Evolutionary conservation across 192 early-diverging fungal genomes (phyloP).

Genomic region (Podila minutissima): DNA sequence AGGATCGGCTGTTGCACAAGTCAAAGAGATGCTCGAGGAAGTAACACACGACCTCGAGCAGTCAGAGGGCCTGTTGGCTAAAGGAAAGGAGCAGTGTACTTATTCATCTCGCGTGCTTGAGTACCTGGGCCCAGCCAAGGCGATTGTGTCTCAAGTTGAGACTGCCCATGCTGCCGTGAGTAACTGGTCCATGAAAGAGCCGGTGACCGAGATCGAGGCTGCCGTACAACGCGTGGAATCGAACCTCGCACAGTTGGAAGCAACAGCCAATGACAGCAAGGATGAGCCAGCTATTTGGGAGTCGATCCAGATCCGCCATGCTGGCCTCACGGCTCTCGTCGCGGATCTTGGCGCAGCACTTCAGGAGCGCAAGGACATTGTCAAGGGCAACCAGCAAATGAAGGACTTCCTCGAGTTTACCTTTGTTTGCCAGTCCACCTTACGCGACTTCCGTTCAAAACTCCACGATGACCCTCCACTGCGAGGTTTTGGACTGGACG

Average conservation of each 20-base stretch:
- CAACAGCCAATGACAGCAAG: constrained; percentile 11
- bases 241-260: constrained; percentile 15
- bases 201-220: constrained; percentile 14
- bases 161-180: constrained; percentile 19
- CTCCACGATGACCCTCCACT: constrained; percentile 27
- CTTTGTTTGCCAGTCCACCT: constrained; percentile 13
- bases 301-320: constrained; percentile 38
- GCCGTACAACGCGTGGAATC: constrained; percentile 13
- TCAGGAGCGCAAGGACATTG: constrained; percentile 29
- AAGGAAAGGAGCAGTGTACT: constrained; percentile 16
- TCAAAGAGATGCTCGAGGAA: constrained; percentile 24
- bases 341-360: constrained; percentile 24
- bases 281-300: constrained; percentile 37
- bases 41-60: constrained; percentile 2
- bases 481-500: constrained; percentile 19
- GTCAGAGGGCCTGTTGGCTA: constrained; percentile 19
- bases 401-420: constrained; percentile 30
- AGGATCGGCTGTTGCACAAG: not conserved
- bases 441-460: constrained; percentile 32
- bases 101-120: constrained; percentile 41
- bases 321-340: constrained; percentile 23
- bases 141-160: constrained; percentile 24
- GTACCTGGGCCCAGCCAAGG: constrained; percentile 14
- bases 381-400: constrained; percentile 30
- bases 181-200: constrained; percentile 24